These are phyloP conservation scores for Yarrowia keelungensis DNA, from an alignment of 805 yeast genomes.

Conservation along the genomic window DNA sequence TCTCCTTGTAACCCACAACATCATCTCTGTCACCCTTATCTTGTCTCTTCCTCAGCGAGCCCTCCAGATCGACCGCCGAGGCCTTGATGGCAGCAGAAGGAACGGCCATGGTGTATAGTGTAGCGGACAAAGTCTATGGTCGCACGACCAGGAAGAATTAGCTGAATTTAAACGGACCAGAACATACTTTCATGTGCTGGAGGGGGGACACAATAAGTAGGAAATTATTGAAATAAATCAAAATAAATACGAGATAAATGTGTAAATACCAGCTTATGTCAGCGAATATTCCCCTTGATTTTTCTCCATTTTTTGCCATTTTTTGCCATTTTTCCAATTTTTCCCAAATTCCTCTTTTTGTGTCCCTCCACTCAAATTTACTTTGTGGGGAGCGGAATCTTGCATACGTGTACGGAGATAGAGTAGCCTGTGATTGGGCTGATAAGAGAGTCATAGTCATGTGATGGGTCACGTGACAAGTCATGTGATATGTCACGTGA, in stretches of 20 bases:
- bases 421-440: too few species aligned
- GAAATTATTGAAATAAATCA: too few species aligned
- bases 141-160: slow-evolving; percentile 8
- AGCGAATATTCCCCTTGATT: too few species aligned
- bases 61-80: slow-evolving; percentile 10
- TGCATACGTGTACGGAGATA: slow-evolving; percentile 12
- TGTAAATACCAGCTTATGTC: too few species aligned
- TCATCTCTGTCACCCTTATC: not conserved
- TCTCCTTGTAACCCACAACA: not conserved
- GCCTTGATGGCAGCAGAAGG: slow-evolving; percentile 35
- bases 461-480: too few species aligned
- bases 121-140: not conserved
- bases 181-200: too few species aligned
- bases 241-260: too few species aligned
- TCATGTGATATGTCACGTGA: too few species aligned
- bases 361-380: not conserved
- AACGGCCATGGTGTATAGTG: slow-evolving; percentile 29
- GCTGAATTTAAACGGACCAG: not conserved
- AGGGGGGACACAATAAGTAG: too few species aligned
- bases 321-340: too few species aligned
- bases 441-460: not conserved
- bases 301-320: too few species aligned
- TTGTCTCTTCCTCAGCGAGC: not conserved
- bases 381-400: slow-evolving; percentile 33
- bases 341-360: too few species aligned